A percentile compares a stretch with the other conserved stretches of the same genome.
These are phyloP conservation scores for Colletotrichum viniferum DNA, from an alignment of 2,329 filamentous ascomycete genomes.

Conservation along the genomic window DNA sequence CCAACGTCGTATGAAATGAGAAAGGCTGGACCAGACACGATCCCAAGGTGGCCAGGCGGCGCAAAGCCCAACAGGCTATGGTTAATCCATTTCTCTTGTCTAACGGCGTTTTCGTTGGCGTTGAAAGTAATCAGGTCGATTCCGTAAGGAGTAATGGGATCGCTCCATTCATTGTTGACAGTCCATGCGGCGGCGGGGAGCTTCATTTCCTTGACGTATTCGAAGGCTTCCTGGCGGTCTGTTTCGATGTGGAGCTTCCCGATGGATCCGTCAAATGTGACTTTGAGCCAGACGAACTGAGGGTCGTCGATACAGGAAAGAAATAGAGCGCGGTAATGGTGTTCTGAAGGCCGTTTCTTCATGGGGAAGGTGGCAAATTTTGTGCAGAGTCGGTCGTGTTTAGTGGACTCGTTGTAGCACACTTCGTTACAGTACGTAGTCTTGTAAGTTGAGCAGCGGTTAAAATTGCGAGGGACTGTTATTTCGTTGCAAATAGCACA, in stretches of 20 bases:
- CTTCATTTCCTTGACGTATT: not conserved
- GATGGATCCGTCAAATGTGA: not conserved
- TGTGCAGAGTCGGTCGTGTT: accelerated
- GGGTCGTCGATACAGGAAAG: accelerated
- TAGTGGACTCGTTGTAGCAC: not conserved
- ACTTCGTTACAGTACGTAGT: not conserved
- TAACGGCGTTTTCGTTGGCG: not conserved
- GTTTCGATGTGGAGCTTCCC: not conserved
- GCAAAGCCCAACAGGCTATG: not conserved
- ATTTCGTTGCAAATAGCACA: not conserved
- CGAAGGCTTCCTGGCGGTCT: not conserved
- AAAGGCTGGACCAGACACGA: not conserved
- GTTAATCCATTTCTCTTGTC: not conserved
- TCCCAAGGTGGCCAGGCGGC: not conserved
- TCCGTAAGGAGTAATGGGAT: not conserved
- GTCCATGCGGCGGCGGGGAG: not conserved
- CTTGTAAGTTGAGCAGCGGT: not conserved
- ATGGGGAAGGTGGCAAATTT: not conserved
- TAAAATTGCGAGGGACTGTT: not conserved
- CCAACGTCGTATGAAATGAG: not conserved
- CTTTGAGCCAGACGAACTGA: not conserved
- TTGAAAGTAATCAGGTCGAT: not conserved
- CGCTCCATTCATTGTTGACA: accelerated
- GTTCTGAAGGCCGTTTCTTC: not conserved
- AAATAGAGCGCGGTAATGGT: not conserved